phyloP scores from a whole-genome alignment of 108 stramenopile genomes.

The Fragilaria crotonensis region DNA sequence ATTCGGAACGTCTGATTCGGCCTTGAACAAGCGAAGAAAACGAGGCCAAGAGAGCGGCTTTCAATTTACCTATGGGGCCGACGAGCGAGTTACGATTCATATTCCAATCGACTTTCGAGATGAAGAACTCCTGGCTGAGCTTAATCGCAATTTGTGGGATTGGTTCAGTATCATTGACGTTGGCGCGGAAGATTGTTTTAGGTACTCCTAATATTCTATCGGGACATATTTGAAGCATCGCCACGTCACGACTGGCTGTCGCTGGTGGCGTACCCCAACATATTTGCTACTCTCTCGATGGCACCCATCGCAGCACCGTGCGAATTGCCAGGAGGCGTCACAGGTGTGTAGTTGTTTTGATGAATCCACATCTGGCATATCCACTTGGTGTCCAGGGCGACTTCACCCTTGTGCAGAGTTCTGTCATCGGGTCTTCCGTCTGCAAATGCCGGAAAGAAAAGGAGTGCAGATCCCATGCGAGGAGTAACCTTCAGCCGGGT shows the following conservation, averaged over 20 bases:
- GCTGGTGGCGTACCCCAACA: slow-evolving; percentile 15
- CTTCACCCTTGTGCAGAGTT: slow-evolving; percentile 67
- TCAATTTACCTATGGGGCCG: slow-evolving; percentile 62
- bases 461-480: slow-evolving; percentile 42
- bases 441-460: slow-evolving; percentile 60
- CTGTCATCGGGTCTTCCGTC: slow-evolving; percentile 56
- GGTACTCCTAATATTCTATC: not conserved
- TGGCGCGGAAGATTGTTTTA: slow-evolving; percentile 27
- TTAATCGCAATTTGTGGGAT: slow-evolving; percentile 51
- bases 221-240: no score
- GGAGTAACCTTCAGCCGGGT: slow-evolving; percentile 48
- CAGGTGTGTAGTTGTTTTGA: slow-evolving; percentile 39
- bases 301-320: slow-evolving; percentile 34
- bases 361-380: slow-evolving; percentile 78
- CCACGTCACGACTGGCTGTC: no score
- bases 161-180: slow-evolving; percentile 38
- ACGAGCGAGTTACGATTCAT: slow-evolving; percentile 48
- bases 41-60: slow-evolving; percentile 44
- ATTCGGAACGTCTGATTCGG: slow-evolving; percentile 40
- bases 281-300: slow-evolving; percentile 14
- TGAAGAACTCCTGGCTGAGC: slow-evolving; percentile 52
- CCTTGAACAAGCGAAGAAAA: slow-evolving; percentile 39
- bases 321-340: slow-evolving; percentile 49
- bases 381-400: slow-evolving; percentile 49
- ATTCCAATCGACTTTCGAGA: slow-evolving; percentile 74